Conservation (phyloP, 257 asterid genomes). For the Echites panduratus region DNA sequence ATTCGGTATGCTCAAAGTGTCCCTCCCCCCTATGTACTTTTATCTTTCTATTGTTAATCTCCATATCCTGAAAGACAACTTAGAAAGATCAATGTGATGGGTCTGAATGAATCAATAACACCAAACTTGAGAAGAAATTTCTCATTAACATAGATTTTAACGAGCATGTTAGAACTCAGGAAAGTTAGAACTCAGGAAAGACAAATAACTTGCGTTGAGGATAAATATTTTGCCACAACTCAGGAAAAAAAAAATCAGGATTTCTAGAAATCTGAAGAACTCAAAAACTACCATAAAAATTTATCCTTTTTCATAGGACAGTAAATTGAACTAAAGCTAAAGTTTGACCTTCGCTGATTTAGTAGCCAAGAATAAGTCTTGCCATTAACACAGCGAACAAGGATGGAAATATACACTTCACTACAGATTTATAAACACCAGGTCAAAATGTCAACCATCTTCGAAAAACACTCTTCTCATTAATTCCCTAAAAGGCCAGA, state of each 20-base stretch:
- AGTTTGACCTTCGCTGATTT: not conserved
- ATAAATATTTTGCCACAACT: not conserved
- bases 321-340: not conserved
- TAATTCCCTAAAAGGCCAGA: not conserved
- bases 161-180: not conserved
- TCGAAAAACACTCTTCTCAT: not conserved
- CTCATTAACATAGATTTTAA: not conserved
- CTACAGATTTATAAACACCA: not conserved
- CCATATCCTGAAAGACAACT: conserved; percentile 54
- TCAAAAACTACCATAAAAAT: not conserved
- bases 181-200: not conserved
- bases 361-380: not conserved
- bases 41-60: conserved; percentile 70
- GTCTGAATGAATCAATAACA: not conserved
- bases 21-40: conserved; percentile 68
- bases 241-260: not conserved
- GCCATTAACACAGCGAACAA: not conserved
- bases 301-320: not conserved
- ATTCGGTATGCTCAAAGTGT: conserved; percentile 44
- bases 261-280: not conserved
- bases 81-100: not conserved
- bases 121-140: not conserved
- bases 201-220: too few species aligned
- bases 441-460: not conserved
- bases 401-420: not conserved